Conservation (phyloP, 805 yeast genomes). For the Wickerhamomyces subpelliculosus region DNA sequence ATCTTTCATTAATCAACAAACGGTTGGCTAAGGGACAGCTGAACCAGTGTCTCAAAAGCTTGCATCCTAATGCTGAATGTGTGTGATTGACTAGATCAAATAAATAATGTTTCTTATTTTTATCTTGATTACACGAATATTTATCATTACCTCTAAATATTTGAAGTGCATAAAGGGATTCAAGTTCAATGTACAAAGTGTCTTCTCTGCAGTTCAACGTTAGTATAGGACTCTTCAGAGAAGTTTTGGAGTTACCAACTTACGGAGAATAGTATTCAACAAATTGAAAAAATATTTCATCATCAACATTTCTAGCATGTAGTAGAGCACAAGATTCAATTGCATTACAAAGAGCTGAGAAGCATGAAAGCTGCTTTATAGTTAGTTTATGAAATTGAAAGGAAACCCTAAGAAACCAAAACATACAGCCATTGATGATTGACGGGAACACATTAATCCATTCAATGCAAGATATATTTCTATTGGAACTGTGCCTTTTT, state of each 20-base stretch:
- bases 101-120: constrained; percentile 1
- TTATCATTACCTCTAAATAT: too few species aligned
- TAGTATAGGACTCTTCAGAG: too few species aligned
- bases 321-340: too few species aligned
- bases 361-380: background rate
- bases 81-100: constrained; percentile 20
- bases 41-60: constrained; percentile 27
- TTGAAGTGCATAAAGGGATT: constrained; percentile 22
- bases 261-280: too few species aligned
- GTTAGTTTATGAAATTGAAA: too few species aligned
- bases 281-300: too few species aligned
- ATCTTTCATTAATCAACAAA: constrained; percentile 23
- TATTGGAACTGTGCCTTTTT: too few species aligned
- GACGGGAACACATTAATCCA: constrained; percentile 3
- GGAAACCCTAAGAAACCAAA: too few species aligned
- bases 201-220: constrained; percentile 1
- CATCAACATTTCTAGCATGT: too few species aligned
- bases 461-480: constrained; percentile 2
- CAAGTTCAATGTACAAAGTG: constrained; percentile 24
- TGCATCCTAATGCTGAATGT: constrained; percentile 24
- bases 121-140: background rate
- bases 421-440: constrained; percentile 7
- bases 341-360: background rate
- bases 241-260: too few species aligned
- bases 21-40: constrained; percentile 26